Percentiles rank a stretch among this genome's conserved stretches.
Conservation (phyloP, 1,139 yeast genomes). For the Geotrichum cucujoidarum region DNA sequence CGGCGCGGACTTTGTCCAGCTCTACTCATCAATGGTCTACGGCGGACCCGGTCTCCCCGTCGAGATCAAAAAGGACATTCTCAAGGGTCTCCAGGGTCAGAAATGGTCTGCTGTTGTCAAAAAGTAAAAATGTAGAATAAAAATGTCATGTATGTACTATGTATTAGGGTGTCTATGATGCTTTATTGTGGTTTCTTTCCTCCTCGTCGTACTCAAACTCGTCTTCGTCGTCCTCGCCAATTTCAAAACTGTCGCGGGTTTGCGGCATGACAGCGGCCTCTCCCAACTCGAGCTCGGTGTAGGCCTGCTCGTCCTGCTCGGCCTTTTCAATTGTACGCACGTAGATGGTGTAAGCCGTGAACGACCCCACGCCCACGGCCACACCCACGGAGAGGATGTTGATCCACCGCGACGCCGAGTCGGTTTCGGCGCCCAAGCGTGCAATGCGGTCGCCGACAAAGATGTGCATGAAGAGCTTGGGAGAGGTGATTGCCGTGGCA, state of each 20-base stretch:
- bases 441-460: constrained; percentile 78
- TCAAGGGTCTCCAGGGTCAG: constrained; percentile 62
- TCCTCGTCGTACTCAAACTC: constrained; percentile 5
- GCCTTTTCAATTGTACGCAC: constrained; percentile 23
- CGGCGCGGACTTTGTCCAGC: constrained; percentile 82
- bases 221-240: constrained; percentile 6
- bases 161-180: background rate
- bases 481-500: constrained; percentile 70
- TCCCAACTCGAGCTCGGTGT: constrained; percentile 8
- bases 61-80: constrained; percentile 70
- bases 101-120: constrained; percentile 60
- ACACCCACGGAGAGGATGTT: constrained; percentile 60
- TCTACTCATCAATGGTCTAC: constrained; percentile 88
- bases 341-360: constrained; percentile 70
- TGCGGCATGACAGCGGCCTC: background rate
- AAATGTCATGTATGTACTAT: background rate
- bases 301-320: constrained; percentile 13
- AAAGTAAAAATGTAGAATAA: constrained; percentile 2
- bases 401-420: constrained; percentile 49
- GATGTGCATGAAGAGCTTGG: constrained; percentile 70
- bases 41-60: constrained; percentile 87
- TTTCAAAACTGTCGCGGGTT: constrained; percentile 13
- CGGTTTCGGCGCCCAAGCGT: constrained; percentile 55
- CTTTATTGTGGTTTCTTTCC: background rate
- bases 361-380: constrained; percentile 52